Conservation (phyloP, 2,329 filamentous ascomycete species). For the Aspergillus sp. region DNA sequence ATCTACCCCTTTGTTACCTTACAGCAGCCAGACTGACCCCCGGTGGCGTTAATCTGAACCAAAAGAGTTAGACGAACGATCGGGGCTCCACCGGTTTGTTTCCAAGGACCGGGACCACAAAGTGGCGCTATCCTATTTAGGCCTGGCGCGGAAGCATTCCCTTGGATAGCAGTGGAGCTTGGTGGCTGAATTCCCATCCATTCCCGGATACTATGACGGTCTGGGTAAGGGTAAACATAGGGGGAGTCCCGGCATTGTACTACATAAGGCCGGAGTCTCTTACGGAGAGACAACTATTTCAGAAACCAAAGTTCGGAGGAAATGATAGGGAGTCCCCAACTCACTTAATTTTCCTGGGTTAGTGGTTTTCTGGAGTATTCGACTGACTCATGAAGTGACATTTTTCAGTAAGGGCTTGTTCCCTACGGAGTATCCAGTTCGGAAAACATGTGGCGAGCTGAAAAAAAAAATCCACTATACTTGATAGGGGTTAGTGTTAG, state of each 20-base stretch:
- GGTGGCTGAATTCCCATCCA: too few species aligned
- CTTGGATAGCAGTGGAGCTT: not conserved
- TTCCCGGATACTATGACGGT: too few species aligned
- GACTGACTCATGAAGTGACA: too few species aligned
- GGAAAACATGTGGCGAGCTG: too few species aligned
- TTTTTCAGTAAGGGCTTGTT: not conserved
- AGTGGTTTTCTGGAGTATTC: too few species aligned
- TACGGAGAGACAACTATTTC: not conserved
- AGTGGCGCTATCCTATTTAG: not conserved
- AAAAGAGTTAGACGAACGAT: not conserved
- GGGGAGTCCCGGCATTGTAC: not conserved
- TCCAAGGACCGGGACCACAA: not conserved
- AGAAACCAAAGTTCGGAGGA: not conserved
- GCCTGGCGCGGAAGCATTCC: not conserved
- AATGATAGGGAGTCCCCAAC: too few species aligned
- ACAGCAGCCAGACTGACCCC: not conserved
- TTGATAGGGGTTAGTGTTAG: too few species aligned
- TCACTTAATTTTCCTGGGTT: too few species aligned
- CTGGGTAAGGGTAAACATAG: not conserved
- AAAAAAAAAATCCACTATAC: too few species aligned
- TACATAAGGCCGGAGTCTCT: not conserved
- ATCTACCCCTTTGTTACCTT: too few species aligned
- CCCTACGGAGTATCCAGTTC: too few species aligned
- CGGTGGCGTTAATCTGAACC: not conserved
- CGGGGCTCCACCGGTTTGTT: not conserved